These are phyloP conservation scores for Zygosaccharomyces pseudobailii DNA, from an alignment of 1,139 yeast species.

Conservation along the genomic window DNA sequence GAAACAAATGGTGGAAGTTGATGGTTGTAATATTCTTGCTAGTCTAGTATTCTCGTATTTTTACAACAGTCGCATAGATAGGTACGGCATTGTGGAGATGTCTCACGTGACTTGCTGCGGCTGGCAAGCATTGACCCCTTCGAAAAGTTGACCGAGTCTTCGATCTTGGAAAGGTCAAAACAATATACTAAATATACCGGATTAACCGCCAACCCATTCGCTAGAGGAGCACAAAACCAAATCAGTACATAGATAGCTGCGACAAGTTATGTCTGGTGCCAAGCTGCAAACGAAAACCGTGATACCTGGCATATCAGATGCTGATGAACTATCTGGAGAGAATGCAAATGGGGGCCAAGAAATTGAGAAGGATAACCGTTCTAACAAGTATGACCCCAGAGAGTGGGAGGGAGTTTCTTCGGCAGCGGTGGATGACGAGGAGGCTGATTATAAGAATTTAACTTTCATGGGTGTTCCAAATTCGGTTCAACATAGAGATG, in stretches of 20 bases:
- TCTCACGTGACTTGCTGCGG: neutral
- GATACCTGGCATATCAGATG: slow-evolving; percentile 23
- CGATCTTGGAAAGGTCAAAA: neutral
- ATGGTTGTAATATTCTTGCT: too few species aligned
- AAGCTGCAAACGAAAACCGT: slow-evolving; percentile 15
- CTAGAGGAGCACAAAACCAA: neutral
- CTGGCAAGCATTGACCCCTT: neutral
- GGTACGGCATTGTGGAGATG: neutral
- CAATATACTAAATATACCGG: neutral
- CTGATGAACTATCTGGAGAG: slow-evolving; percentile 23
- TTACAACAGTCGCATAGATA: neutral
- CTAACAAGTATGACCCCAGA: neutral
- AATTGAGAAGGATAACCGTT: slow-evolving; percentile 6
- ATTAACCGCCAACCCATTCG: neutral
- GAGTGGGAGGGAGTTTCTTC: neutral
- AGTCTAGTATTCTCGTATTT: too few species aligned
- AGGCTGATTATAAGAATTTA: slow-evolving; percentile 23
- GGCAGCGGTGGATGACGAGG: slow-evolving; percentile 12
- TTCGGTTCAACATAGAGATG: slow-evolving; percentile 9
- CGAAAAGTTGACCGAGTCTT: neutral
- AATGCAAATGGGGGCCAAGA: slow-evolving; percentile 13
- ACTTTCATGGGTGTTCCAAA: slow-evolving; percentile 25
- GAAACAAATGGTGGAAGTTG: too few species aligned
- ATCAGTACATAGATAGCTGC: neutral
- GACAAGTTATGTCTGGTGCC: neutral